A percentile compares a stretch with the other conserved stretches of the same genome.
Evolutionary conservation across 78 protist genomes (phyloP).

Genomic region (Protostelium mycophagum): DNA sequence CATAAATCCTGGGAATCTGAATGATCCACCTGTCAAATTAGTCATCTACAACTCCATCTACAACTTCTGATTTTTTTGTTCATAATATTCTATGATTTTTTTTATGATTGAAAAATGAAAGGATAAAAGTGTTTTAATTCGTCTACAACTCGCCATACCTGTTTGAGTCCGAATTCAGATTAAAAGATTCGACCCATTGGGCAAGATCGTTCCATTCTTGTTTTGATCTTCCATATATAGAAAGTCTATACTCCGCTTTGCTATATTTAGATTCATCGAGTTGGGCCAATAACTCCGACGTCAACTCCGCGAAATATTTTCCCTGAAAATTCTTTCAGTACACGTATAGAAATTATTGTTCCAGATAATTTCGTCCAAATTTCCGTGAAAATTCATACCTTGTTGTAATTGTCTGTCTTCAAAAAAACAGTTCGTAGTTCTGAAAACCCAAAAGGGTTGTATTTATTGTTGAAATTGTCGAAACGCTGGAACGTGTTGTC

Average conservation of each 20-base stretch:
- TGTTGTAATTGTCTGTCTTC: conserved; percentile 83
- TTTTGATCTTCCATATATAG: conserved; percentile 78
- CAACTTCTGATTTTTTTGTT: no score
- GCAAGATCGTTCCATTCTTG: conserved; percentile 83
- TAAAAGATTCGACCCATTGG: conserved; percentile 61
- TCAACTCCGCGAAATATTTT: conserved; percentile 82
- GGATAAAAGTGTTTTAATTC: background rate
- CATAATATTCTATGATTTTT: no score
- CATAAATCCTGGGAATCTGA: conserved; percentile 89
- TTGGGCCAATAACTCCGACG: conserved; percentile 71
- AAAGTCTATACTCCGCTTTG: conserved; percentile 80
- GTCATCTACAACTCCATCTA: no score
- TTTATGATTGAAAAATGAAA: background rate
- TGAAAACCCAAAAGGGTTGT: conserved; percentile 73
- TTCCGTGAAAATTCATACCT: conserved; percentile 41
- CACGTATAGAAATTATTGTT: conserved; percentile 18
- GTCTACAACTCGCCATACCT: no score
- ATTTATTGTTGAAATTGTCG: conserved; percentile 85
- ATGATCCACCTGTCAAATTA: conserved; percentile 90
- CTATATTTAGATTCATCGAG: conserved; percentile 39
- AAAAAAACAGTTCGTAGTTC: conserved; percentile 79
- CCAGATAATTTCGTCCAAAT: no score
- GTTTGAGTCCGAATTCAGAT: conserved; percentile 47
- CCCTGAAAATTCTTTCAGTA: conserved; percentile 19
- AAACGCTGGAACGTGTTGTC: conserved; percentile 63